Base-by-base conservation (phyloP, 2,329 filamentous ascomycete genomes). In the Pseudocercospora eumusae region DNA sequence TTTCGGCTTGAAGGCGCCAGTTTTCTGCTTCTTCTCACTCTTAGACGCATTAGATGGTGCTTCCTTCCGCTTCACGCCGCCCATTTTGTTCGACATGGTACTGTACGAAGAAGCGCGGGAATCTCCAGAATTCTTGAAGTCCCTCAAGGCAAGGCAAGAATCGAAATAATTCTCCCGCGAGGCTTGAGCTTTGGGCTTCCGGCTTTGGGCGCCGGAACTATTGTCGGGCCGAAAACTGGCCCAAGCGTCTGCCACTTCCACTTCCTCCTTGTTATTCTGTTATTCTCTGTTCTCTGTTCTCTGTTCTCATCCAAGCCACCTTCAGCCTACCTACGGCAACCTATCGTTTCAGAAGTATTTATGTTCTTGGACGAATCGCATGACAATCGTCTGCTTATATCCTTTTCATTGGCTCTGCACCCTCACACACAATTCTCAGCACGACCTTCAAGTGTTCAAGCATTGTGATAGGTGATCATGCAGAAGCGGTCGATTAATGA, bases 51-150 rank as follows among this genome's bases (percentile, higher is more conserved):
- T 66, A 5, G 66, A 66, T 2, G 72, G 73, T 52, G 71, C 71
- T 62, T 76, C 73, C 57, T 77, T 77, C 60, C 77, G 72, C 66
- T 79, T 78, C 52, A 75, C 66, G 61, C 75, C 77, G 3, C 71
- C 74, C 74, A 77, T 77, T 15, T 55, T 63, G 55, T 56, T 62
- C 23, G 61, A 63, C 61, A 63, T 63, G 3, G 2, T 57, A 25
- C 20, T 62, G 23, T 49, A 31, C 28, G 36, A 28, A 3, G 23
- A 15, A 18, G n/a, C 9, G 15, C 23, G 25, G 11, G 15, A 28
- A 25, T 18, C 36, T 40, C 15, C 15, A 11, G 36, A 40, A 40
- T 40, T 18, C 36, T 18, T n/a, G 15, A 47, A 25, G 18, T 11
- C 6, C 18, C 44, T 47, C 13, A 8, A 25, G n/a, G 18, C 9